Percentiles rank a stretch among this genome's conserved stretches.
Conservation (phyloP, 148 eudicot genomes). For the Camellia japonica region DNA sequence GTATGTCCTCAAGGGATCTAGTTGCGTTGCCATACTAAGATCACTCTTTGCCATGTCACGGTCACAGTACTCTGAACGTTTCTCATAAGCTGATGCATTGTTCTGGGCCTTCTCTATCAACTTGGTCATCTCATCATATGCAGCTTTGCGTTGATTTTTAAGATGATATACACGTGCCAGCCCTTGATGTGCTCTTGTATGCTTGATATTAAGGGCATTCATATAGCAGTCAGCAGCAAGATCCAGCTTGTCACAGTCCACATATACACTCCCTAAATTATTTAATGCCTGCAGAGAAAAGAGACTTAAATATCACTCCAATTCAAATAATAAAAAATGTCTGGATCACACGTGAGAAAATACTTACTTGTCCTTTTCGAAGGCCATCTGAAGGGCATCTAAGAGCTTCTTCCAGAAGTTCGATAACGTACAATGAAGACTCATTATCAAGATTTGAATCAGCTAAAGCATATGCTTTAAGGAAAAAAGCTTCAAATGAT, state of each 20-base stretch:
- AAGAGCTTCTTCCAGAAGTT: conserved; percentile 85
- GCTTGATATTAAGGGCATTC: conserved; percentile 83
- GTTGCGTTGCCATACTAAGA: conserved; percentile 67
- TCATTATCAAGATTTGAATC: conserved; percentile 78
- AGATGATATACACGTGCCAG: conserved; percentile 76
- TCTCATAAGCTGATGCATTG: conserved; percentile 93
- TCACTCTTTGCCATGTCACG: conserved; percentile 85
- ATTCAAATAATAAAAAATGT: background rate
- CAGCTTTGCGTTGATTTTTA: conserved; percentile 76
- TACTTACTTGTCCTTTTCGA: conserved; percentile 86
- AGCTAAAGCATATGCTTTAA: conserved; percentile 87
- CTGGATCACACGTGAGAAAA: conserved; percentile 2
- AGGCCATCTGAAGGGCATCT: conserved; percentile 91
- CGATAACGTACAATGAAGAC: conserved; percentile 61
- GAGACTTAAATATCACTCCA: conserved; percentile 13
- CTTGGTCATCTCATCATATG: conserved; percentile 92
- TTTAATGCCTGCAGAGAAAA: conserved; percentile 63
- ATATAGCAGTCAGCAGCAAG: conserved; percentile 87
- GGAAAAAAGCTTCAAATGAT: conserved; percentile 89
- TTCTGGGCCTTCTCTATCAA: conserved; percentile 81
- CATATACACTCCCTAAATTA: conserved; percentile 85
- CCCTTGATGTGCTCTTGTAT: conserved; percentile 94
- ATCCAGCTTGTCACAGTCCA: conserved; percentile 83
- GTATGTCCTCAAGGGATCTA: conserved; percentile 82
- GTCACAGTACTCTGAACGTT: conserved; percentile 89